phyloP scores from a whole-genome alignment of 176 grass and related monocot species.

The Coix lacrymajobi region DNA sequence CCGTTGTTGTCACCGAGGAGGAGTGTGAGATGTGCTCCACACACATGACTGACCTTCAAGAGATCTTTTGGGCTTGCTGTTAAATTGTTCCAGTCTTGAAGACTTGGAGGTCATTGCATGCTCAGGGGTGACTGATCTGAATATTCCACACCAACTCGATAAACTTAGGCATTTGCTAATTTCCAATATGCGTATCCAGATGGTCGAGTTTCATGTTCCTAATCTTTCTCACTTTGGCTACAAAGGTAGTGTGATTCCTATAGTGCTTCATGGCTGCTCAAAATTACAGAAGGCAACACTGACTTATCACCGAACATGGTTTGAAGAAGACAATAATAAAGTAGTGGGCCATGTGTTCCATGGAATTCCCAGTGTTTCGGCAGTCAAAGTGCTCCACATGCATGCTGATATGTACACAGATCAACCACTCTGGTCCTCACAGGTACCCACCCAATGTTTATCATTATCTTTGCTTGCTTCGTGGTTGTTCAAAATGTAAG shows the following conservation, averaged over 20 bases:
- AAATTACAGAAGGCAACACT: not conserved
- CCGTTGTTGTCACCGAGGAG: too few relatives aligned
- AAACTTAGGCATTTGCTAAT: conserved; percentile 4
- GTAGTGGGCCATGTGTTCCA: not conserved
- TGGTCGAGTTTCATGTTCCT: not conserved
- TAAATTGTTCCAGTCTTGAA: not conserved
- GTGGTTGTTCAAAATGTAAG: too few relatives aligned
- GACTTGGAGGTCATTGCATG: not conserved
- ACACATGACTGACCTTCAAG: too few relatives aligned
- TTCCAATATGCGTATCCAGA: not conserved
- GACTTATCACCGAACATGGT: not conserved
- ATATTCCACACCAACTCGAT: too few relatives aligned
- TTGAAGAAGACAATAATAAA: not conserved
- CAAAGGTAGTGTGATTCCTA: not conserved
- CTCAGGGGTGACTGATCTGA: not conserved
- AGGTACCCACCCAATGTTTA: not conserved
- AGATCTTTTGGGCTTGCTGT: not conserved
- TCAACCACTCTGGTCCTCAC: not conserved
- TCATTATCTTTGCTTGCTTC: not conserved
- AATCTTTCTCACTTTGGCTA: not conserved
- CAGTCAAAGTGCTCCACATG: not conserved
- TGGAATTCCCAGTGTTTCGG: conserved; percentile 11
- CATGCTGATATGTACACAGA: not conserved
- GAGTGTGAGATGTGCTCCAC: too few relatives aligned
- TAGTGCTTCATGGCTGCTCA: conserved; percentile 17